Evolutionary conservation across 1,284 basidiomycete genomes (phyloP).

Genomic region (Clitocybe nebularis): DNA sequence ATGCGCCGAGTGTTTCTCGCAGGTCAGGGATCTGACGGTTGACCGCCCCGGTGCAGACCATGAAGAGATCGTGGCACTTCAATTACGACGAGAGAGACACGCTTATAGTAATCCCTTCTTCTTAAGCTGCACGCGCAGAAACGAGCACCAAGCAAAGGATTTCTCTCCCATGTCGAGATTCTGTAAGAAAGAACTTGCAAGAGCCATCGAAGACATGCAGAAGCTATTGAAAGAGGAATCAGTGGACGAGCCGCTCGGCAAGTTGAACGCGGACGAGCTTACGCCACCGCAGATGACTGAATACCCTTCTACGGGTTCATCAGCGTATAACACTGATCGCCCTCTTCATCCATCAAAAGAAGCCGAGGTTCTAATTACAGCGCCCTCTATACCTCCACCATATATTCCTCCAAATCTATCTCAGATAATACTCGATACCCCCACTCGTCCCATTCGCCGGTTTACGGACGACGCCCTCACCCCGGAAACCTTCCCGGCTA

Average conservation of each 20-base stretch:
- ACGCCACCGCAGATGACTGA: not conserved
- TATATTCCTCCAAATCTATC: constrained; percentile 17
- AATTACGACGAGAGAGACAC: constrained; percentile 55
- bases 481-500: constrained; percentile 56
- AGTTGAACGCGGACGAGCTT: not conserved
- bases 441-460: constrained; percentile 39
- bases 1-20: constrained; percentile 79
- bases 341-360: no score
- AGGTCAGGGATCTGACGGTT: constrained; percentile 61
- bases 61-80: constrained; percentile 43
- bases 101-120: constrained; percentile 69
- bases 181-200: constrained; percentile 57
- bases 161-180: constrained; percentile 84
- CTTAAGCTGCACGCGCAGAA: constrained; percentile 62
- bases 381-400: constrained; percentile 4
- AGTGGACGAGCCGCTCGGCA: not conserved
- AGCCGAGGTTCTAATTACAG: constrained; percentile 1
- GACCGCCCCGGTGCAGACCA: constrained; percentile 44
- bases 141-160: constrained; percentile 61
- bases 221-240: constrained; percentile 31
- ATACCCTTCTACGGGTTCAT: not conserved
- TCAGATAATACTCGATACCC: constrained; percentile 25
- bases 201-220: constrained; percentile 67
- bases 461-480: constrained; percentile 53
- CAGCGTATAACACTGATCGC: not conserved